A percentile compares a stretch with the other conserved stretches of the same genome.
Evolutionary conservation across 2,329 filamentous ascomycete genomes (phyloP).

Genomic region (Talaromyces sp.): DNA sequence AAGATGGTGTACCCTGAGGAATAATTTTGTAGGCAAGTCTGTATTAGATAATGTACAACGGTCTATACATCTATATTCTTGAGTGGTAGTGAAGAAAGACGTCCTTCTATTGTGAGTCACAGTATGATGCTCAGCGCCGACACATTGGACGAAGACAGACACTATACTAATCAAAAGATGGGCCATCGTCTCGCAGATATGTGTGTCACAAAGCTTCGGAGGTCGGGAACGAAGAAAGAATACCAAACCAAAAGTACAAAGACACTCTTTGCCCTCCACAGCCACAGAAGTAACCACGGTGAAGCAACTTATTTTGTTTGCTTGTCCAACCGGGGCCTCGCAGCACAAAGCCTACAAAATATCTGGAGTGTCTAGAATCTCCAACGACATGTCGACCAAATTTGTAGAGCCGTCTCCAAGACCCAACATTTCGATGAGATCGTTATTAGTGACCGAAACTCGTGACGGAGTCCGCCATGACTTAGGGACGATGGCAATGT

Average conservation of each 20-base stretch:
- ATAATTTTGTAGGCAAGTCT: not conserved
- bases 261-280: not conserved
- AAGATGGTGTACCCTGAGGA: constrained; percentile 19
- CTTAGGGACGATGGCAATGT: not conserved
- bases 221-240: not conserved
- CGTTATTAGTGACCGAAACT: not conserved
- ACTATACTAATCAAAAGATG: not conserved
- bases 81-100: not conserved
- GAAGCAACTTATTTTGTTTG: not conserved
- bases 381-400: not conserved
- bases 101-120: not conserved
- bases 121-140: not conserved
- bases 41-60: not conserved
- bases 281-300: not conserved
- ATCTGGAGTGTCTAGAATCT: not conserved
- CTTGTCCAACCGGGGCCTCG: not conserved
- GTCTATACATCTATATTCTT: not conserved
- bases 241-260: not conserved
- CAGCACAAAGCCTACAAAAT: not conserved
- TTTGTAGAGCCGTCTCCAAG: too few relatives aligned
- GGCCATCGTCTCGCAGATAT: not conserved
- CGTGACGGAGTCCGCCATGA: not conserved
- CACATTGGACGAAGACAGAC: not conserved
- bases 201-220: not conserved
- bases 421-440: too few relatives aligned